Evolutionary conservation across 441 rosid species (phyloP).

Genomic region (Euphorbia corollata): DNA sequence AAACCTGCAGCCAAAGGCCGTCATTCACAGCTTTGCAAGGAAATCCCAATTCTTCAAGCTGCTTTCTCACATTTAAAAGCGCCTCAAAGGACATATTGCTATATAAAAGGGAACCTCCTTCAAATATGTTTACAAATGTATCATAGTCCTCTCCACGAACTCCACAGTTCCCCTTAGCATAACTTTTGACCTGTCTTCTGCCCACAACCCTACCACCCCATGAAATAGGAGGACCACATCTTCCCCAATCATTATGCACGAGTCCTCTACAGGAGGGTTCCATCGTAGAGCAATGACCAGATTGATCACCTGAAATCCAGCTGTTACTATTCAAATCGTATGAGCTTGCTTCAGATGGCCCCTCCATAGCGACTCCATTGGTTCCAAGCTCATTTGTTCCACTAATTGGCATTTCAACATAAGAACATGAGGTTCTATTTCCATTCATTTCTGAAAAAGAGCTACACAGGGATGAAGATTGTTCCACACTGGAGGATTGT

Average conservation of each 20-base stretch:
- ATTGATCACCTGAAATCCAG: conserved; percentile 61
- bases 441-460: conserved; percentile 38
- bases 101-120: conserved; percentile 87
- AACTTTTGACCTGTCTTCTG: conserved; percentile 50
- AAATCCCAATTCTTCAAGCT: conserved; percentile 90
- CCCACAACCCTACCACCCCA: conserved; percentile 98
- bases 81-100: conserved; percentile 93
- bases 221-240: conserved; percentile 63
- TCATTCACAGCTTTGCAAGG: conserved; percentile 94
- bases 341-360: conserved; percentile 70
- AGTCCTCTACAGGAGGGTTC: conserved; percentile 52
- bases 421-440: conserved; percentile 40
- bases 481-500: conserved; percentile 31
- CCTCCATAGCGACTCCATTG: conserved; percentile 61
- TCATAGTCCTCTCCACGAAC: conserved; percentile 68
- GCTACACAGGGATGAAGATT: conserved; percentile 31
- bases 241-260: conserved; percentile 71
- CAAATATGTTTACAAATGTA: conserved; percentile 76
- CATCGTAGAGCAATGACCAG: conserved; percentile 50
- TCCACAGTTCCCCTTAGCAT: conserved; percentile 52
- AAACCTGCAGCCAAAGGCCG: conserved; percentile 96
- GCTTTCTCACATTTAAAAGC: conserved; percentile 79
- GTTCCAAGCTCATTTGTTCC: conserved; percentile 38
- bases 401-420: conserved; percentile 36
- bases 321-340: conserved; percentile 49